These are phyloP conservation scores for Myxozyma udenii DNA, from an alignment of 805 yeast species.

Conservation along the genomic window DNA sequence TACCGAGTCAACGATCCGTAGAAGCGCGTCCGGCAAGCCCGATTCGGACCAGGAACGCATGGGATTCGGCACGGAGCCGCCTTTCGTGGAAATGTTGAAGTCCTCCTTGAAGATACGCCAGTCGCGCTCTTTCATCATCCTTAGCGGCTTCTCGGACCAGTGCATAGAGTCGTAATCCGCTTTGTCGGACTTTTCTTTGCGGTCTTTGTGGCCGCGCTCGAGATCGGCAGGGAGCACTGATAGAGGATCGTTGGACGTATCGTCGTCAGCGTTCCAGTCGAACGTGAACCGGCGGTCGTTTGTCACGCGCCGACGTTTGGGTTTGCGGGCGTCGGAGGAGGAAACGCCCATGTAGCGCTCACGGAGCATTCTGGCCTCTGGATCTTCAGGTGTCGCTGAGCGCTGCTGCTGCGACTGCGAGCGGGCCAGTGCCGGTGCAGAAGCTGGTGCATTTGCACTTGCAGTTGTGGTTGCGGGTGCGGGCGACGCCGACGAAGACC, in stretches of 20 bases:
- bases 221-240: neutral
- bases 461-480: neutral
- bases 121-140: constrained; percentile 73
- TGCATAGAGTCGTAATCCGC: constrained; percentile 38
- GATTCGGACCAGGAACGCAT: constrained; percentile 73
- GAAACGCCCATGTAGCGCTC: constrained; percentile 26
- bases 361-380: constrained; percentile 18
- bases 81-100: constrained; percentile 58
- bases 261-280: constrained; percentile 68
- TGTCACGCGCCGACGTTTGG: constrained; percentile 21
- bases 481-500: neutral
- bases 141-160: constrained; percentile 68
- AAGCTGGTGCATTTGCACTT: constrained; percentile 4
- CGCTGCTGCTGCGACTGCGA: neutral
- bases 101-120: constrained; percentile 88
- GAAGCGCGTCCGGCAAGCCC: constrained; percentile 45
- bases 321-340: constrained; percentile 9
- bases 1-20: constrained; percentile 35
- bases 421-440: neutral
- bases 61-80: constrained; percentile 51
- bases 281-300: constrained; percentile 51
- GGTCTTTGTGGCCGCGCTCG: neutral
- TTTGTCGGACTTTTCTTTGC: constrained; percentile 1
- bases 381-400: neutral
- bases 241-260: constrained; percentile 48